Conservation (phyloP, 129 eudicot genomes). For the Calendula officinalis region DNA sequence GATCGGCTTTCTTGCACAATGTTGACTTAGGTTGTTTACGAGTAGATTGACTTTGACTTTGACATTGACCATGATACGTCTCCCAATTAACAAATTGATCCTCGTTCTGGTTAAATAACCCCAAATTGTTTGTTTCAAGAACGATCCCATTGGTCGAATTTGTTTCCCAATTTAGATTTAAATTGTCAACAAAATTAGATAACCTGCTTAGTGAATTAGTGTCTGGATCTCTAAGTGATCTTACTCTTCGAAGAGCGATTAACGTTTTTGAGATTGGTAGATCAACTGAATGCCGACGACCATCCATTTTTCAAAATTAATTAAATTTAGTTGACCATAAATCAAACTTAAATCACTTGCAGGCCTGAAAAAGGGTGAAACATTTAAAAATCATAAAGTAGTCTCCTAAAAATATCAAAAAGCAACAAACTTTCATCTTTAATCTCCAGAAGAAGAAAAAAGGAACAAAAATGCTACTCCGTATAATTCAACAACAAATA, state of each 20-base stretch:
- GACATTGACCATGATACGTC: constrained; percentile 29
- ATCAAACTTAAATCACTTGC: constrained; percentile 25
- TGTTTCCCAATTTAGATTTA: constrained; percentile 79
- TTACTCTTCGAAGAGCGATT: constrained; percentile 90
- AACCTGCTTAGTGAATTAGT: constrained; percentile 77
- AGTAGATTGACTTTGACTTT: constrained; percentile 31
- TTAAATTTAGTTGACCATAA: constrained; percentile 10
- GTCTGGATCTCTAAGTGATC: constrained; percentile 93
- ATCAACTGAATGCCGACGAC: constrained; percentile 89
- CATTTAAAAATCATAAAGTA: constrained; percentile 22
- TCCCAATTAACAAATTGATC: constrained; percentile 39
- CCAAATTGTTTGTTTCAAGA: constrained; percentile 40
- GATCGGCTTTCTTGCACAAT: constrained; percentile 27
- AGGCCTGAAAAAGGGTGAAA: constrained; percentile 21
- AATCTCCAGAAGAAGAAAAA: constrained; percentile 3
- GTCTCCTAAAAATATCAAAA: constrained; percentile 12
- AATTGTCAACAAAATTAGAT: constrained; percentile 54
- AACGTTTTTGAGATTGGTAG: constrained; percentile 77
- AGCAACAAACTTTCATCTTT: constrained; percentile 24
- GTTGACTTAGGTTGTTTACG: constrained; percentile 27
- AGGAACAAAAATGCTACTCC: neutral
- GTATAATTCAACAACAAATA: constrained; percentile 25
- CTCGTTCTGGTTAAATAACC: constrained; percentile 34
- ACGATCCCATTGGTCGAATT: constrained; percentile 57
- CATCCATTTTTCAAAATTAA: constrained; percentile 54